Conservation (phyloP, 73 alveolate species). For the Paramecium primaurelia region DNA sequence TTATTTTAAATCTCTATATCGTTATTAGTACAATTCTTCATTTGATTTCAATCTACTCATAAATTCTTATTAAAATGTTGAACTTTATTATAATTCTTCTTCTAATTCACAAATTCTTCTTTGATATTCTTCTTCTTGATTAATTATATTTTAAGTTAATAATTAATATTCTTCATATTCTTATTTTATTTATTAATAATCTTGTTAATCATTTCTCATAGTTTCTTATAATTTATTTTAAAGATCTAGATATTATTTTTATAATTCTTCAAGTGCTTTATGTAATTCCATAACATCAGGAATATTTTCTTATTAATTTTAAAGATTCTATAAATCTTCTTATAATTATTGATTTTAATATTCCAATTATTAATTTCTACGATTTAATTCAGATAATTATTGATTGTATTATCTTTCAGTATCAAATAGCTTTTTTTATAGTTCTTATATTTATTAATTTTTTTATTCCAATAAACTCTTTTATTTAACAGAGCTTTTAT, state of each 20-base stretch:
- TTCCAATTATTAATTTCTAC: constrained; percentile 6
- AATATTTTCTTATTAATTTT: neutral
- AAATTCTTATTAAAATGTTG: neutral
- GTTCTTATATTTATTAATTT: neutral
- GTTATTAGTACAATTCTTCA: neutral
- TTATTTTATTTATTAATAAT: constrained; percentile 14
- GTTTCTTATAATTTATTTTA: constrained; percentile 21
- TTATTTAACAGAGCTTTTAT: neutral
- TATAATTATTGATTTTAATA: neutral
- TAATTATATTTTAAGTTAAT: neutral
- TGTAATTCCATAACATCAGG: constrained; percentile 6
- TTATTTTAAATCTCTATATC: constrained; percentile 27
- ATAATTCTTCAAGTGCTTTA: constrained; percentile 13
- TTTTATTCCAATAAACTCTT: constrained; percentile 7
- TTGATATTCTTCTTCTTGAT: constrained; percentile 28
- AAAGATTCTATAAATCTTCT: neutral
- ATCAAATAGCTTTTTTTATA: constrained; percentile 8
- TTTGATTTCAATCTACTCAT: constrained; percentile 20
- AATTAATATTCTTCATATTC: constrained; percentile 39
- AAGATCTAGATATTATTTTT: neutral
- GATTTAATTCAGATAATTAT: neutral
- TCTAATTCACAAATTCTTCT: constrained; percentile 43
- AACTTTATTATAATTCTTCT: constrained; percentile 13
- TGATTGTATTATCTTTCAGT: neutral
- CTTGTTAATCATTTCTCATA: constrained; percentile 13